phyloP scores from a whole-genome alignment of 2,329 filamentous ascomycete genomes.

The Nothomitra cinnamomea region DNA sequence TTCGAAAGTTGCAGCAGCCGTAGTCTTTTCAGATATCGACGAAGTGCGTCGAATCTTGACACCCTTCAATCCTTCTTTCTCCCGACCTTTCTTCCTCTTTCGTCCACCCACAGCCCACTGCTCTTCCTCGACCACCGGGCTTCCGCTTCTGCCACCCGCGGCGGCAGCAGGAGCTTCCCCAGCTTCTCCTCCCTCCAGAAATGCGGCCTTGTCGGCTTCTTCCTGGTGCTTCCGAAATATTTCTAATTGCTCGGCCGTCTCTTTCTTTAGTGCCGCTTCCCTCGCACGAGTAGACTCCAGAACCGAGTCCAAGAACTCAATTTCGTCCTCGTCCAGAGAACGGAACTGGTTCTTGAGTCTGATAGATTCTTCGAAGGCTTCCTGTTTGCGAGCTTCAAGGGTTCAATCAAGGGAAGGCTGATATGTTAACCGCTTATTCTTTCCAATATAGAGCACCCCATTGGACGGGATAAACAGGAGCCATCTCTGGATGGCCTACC shows the following conservation, averaged over 20 bases:
- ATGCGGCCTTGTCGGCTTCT: slow-evolving; percentile 33
- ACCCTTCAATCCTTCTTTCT: slow-evolving; percentile 22
- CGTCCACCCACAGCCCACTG: slow-evolving; percentile 32
- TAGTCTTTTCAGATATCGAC: not conserved
- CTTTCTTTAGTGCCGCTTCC: slow-evolving; percentile 37
- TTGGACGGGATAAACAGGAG: not conserved
- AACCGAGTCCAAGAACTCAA: slow-evolving; percentile 36
- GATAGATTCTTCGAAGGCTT: slow-evolving; percentile 33
- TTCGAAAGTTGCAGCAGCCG: not conserved
- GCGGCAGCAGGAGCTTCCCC: slow-evolving; percentile 13
- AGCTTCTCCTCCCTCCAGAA: slow-evolving; percentile 22
- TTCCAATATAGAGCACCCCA: not conserved
- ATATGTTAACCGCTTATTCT: slow-evolving; percentile 16
- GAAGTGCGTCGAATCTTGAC: slow-evolving; percentile 18
- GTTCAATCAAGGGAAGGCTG: slow-evolving; percentile 14
- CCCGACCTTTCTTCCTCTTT: slow-evolving; percentile 33
- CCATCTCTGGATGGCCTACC: slow-evolving; percentile 28
- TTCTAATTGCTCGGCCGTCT: slow-evolving; percentile 41
- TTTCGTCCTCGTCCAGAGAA: slow-evolving; percentile 32
- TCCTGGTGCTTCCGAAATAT: slow-evolving; percentile 41
- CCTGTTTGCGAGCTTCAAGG: slow-evolving; percentile 28
- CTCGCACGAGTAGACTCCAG: slow-evolving; percentile 38
- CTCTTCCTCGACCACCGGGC: slow-evolving; percentile 19
- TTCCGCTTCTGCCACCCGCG: slow-evolving; percentile 13
- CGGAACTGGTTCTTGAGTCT: slow-evolving; percentile 34